These are phyloP conservation scores for Suaeda aralocaspica DNA, from an alignment of 148 eudicot genomes.

Conservation along the genomic window DNA sequence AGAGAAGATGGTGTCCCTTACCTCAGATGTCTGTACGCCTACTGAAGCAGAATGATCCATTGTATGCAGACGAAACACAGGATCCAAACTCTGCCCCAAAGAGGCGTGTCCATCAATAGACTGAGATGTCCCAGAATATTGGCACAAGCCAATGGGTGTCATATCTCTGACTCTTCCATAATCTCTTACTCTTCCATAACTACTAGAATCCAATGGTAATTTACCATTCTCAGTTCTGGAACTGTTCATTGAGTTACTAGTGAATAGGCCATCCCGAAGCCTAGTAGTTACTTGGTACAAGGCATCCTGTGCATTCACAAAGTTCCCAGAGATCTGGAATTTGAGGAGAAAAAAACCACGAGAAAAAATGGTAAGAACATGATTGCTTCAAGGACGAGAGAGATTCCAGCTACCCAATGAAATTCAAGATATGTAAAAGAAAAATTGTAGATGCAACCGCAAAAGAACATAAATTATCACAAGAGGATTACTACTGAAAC, in stretches of 20 bases:
- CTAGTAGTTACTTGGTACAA: constrained; percentile 59
- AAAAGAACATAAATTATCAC: too few relatives aligned
- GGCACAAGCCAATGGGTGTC: constrained; percentile 28
- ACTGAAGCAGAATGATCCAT: constrained; percentile 36
- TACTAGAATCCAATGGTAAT: constrained; percentile 18
- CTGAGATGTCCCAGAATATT: constrained; percentile 28
- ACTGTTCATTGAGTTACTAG: constrained; percentile 27
- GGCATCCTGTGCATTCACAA: constrained; percentile 67
- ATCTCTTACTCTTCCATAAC: constrained; percentile 30
- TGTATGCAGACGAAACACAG: constrained; percentile 35
- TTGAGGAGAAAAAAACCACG: constrained; percentile 10
- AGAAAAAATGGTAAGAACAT: background rate
- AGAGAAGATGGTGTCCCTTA: too few relatives aligned
- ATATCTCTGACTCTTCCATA: constrained; percentile 34
- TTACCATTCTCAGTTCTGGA: constrained; percentile 32
- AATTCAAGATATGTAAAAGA: background rate
- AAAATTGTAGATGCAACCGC: too few relatives aligned
- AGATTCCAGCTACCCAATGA: background rate
- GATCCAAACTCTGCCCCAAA: constrained; percentile 34
- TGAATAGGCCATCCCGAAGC: constrained; percentile 47
- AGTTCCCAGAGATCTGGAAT: constrained; percentile 69
- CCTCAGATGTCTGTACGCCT: constrained; percentile 43
- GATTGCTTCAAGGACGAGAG: too few relatives aligned
- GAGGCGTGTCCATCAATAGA: constrained; percentile 29
- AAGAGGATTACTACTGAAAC: too few relatives aligned